Evolutionary conservation across 2,329 filamentous ascomycete genomes (phyloP).

Genomic region (Colletotrichum sp.): DNA sequence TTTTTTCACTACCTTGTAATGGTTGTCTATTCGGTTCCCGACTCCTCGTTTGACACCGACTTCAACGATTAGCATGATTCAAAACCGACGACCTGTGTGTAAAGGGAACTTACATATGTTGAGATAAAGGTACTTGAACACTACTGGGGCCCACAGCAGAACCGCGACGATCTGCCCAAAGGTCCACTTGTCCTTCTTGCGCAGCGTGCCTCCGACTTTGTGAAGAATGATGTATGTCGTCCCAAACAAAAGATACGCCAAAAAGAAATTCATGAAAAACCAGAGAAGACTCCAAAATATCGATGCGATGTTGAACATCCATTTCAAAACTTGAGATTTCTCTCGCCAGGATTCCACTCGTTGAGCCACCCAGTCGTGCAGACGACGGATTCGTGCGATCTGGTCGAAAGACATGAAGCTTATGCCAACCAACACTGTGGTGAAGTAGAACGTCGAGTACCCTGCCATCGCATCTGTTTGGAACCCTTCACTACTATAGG

Average conservation of each 20-base stretch:
- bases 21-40: neutral
- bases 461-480: too few species aligned
- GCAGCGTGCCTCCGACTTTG: neutral
- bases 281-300: neutral
- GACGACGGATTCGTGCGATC: too few species aligned
- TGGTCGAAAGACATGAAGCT: too few species aligned
- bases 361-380: too few species aligned
- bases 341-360: too few species aligned
- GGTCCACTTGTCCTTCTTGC: slow-evolving; percentile 18
- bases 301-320: neutral
- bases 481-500: too few species aligned
- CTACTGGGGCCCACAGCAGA: slow-evolving; percentile 26
- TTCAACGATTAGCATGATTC: neutral
- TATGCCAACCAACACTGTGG: too few species aligned
- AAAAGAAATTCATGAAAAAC: fast-evolving
- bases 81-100: fast-evolving
- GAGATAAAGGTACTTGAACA: slow-evolving; percentile 24
- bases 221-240: neutral
- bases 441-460: too few species aligned
- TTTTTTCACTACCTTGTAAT: neutral
- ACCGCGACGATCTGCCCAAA: slow-evolving; percentile 30
- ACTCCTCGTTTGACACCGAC: neutral
- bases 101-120: slow-evolving; percentile 19
- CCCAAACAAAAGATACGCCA: neutral
- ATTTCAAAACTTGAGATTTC: too few species aligned